Percentiles rank a stretch among this genome's conserved stretches.
Evolutionary conservation across 2,329 filamentous ascomycete genomes (phyloP).

Genomic region (Rugonectria rugulosa): DNA sequence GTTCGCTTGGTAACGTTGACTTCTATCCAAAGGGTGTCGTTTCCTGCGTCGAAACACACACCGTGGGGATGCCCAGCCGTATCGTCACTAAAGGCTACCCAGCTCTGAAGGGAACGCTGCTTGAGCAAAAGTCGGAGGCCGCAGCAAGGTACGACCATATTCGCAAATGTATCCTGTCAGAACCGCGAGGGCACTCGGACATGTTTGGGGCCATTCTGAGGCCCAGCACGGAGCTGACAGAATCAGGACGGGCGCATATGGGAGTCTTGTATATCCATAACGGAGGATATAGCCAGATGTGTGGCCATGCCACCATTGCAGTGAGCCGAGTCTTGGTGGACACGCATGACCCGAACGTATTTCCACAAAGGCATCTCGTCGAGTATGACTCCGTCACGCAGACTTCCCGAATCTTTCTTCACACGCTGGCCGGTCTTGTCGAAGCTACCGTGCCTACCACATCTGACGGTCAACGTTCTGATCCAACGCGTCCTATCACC

Average conservation of each 20-base stretch:
- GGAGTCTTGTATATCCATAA: constrained; percentile 8
- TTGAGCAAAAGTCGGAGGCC: constrained; percentile 2
- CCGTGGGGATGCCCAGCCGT: constrained; percentile 2
- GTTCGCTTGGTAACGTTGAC: too few relatives aligned
- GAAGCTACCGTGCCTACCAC: neutral
- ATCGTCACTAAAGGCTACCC: constrained; percentile 9
- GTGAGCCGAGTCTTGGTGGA: constrained; percentile 4
- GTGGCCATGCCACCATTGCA: constrained; percentile 10
- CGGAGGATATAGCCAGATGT: constrained; percentile 13
- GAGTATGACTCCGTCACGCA: neutral
- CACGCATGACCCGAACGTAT: neutral
- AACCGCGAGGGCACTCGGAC: constrained; percentile 10
- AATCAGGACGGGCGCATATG: constrained; percentile 12
- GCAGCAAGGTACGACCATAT: neutral
- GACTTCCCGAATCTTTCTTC: neutral
- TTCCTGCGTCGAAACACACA: constrained; percentile 16
- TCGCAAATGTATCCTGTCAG: neutral
- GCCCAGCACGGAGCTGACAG: constrained; percentile 1
- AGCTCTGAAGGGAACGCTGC: neutral
- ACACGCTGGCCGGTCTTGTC: constrained; percentile 8
- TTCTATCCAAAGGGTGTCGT: too few relatives aligned
- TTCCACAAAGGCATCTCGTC: neutral
- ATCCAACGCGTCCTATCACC: neutral
- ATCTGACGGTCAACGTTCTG: neutral
- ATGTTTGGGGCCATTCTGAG: constrained; percentile 12